Evolutionary conservation across 305 asterid genomes (phyloP).

Genomic region (Plantago lanceolata): DNA sequence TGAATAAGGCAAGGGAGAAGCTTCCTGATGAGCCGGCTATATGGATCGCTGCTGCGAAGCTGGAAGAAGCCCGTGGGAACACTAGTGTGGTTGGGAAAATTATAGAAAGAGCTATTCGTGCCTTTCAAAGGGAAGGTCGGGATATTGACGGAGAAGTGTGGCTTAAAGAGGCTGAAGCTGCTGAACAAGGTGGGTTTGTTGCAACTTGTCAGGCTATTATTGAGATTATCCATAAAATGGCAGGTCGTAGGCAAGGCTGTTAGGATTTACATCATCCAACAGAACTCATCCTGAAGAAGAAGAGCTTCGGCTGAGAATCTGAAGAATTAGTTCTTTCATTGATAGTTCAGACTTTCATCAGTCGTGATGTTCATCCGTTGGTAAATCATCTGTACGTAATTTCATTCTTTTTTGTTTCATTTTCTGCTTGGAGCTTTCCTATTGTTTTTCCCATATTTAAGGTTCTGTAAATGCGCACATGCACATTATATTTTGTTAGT

Average conservation of each 20-base stretch:
- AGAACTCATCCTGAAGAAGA: constrained; percentile 47
- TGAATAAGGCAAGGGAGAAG: constrained; percentile 75
- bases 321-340: constrained; percentile 31
- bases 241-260: constrained; percentile 29
- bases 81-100: constrained; percentile 61
- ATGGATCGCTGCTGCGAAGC: constrained; percentile 88
- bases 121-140: constrained; percentile 75
- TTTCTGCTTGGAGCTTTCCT: too few species aligned
- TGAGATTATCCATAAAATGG: constrained; percentile 47
- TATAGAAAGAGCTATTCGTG: constrained; percentile 73
- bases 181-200: constrained; percentile 86
- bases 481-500: too few species aligned
- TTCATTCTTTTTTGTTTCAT: too few species aligned
- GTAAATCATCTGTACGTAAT: too few species aligned
- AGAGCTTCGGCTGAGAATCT: constrained; percentile 96
- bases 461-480: too few species aligned
- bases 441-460: too few species aligned
- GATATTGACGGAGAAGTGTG: constrained; percentile 82
- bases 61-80: constrained; percentile 86
- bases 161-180: constrained; percentile 96
- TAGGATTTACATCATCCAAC: too few species aligned
- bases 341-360: too few species aligned
- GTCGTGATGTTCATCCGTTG: too few species aligned
- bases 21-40: constrained; percentile 81
- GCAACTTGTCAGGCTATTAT: constrained; percentile 78